Percentiles rank a stretch among this genome's conserved stretches.
These are phyloP conservation scores for Botrytis squamosa DNA, from an alignment of 2,329 filamentous ascomycete genomes.

Conservation along the genomic window DNA sequence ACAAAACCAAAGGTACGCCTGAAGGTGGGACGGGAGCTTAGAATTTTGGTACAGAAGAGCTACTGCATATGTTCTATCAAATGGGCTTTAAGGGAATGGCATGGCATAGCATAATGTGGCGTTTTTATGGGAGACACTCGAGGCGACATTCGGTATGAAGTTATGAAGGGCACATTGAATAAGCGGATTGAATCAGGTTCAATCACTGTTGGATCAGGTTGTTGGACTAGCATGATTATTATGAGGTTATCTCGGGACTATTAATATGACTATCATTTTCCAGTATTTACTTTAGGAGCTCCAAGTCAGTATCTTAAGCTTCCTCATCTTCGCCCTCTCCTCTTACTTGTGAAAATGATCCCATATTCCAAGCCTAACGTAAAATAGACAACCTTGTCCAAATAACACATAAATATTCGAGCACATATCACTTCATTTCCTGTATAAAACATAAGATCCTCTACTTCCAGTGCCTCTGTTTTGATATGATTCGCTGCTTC, in stretches of 20 bases:
- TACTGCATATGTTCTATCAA: neutral
- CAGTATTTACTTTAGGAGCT: neutral
- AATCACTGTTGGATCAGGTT: neutral
- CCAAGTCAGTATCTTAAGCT: neutral
- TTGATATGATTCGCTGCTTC: neutral
- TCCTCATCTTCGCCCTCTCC: neutral
- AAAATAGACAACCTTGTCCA: neutral
- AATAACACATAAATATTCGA: too few species aligned
- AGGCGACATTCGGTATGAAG: neutral
- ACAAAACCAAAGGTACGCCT: neutral
- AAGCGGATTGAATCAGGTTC: neutral
- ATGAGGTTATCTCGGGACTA: neutral
- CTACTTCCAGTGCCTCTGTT: too few species aligned
- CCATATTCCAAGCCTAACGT: neutral
- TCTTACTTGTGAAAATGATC: neutral
- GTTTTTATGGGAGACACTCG: neutral
- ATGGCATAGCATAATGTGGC: conserved; percentile 4
- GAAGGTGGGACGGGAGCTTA: conserved; percentile 2
- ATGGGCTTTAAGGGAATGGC: neutral
- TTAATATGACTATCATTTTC: neutral
- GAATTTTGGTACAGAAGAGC: neutral
- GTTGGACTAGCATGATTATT: neutral
- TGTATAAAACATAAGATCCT: neutral
- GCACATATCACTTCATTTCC: neutral
- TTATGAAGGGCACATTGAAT: conserved; percentile 9